Evolutionary conservation across 352 stramenopile species (phyloP).

Genomic region (Globisporangium parvum): DNA sequence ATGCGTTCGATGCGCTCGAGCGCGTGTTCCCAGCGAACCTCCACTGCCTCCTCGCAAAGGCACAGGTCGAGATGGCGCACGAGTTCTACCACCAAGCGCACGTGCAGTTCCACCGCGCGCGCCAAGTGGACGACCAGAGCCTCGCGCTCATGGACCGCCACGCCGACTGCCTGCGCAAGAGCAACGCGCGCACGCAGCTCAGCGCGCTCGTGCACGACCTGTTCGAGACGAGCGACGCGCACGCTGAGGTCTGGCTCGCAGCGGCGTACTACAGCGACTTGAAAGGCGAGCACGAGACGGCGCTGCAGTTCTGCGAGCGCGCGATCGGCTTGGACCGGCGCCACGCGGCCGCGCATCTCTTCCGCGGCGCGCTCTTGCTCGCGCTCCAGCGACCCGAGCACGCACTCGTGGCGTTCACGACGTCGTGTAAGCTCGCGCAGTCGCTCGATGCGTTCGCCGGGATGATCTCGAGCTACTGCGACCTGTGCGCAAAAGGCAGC

Average conservation of each 20-base stretch:
- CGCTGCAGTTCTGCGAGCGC: slow-evolving; percentile 67
- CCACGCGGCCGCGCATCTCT: slow-evolving; percentile 50
- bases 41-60: slow-evolving; percentile 48
- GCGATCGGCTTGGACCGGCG: slow-evolving; percentile 34
- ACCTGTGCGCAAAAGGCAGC: slow-evolving; percentile 44
- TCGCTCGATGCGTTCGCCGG: slow-evolving; percentile 66
- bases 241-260: slow-evolving; percentile 64
- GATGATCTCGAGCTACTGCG: slow-evolving; percentile 71
- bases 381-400: slow-evolving; percentile 53
- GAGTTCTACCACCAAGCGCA: slow-evolving; percentile 55
- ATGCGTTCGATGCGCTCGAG: slow-evolving; percentile 35
- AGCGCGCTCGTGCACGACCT: slow-evolving; percentile 65
- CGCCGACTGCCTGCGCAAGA: slow-evolving; percentile 55
- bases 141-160: slow-evolving; percentile 58
- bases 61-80: slow-evolving; percentile 53
- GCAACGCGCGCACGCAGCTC: slow-evolving; percentile 37
- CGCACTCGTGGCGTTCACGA: slow-evolving; percentile 59
- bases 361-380: slow-evolving; percentile 55
- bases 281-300: slow-evolving; percentile 63
- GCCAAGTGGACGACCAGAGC: slow-evolving; percentile 63
- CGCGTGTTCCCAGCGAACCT: slow-evolving; percentile 59
- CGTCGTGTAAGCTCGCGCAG: slow-evolving; percentile 48
- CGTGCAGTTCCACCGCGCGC: slow-evolving; percentile 41
- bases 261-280: slow-evolving; percentile 69
- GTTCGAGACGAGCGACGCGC: slow-evolving; percentile 49